Percentiles rank a stretch among this genome's conserved stretches.
Conservation (phyloP, 1,284 basidiomycete species). For the Heterobasidion irregulare region DNA sequence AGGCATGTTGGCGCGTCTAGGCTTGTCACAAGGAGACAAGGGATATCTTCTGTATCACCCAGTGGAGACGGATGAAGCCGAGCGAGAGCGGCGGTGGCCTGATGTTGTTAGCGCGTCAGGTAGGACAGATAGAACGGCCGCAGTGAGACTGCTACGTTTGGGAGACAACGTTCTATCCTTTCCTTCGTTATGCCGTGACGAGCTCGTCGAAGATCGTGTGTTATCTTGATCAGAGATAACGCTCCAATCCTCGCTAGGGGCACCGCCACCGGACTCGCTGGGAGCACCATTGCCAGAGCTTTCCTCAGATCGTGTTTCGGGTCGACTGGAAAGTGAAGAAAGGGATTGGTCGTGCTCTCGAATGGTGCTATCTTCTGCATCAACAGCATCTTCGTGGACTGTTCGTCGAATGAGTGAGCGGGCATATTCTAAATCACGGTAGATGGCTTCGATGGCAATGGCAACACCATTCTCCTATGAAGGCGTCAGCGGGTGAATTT, state of each 20-base stretch:
- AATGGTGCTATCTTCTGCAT: conserved; percentile 38
- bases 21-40: background rate
- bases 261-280: conserved; percentile 25
- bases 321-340: conserved; percentile 20
- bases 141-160: conserved; percentile 54
- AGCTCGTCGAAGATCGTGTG: conserved; percentile 35
- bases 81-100: background rate
- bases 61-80: background rate
- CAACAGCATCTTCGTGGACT: conserved; percentile 25
- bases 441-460: conserved; percentile 86
- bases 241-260: conserved; percentile 75
- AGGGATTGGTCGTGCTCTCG: conserved; percentile 21
- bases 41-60: background rate
- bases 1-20: background rate
- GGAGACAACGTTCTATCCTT: conserved; percentile 24
- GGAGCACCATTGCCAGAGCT: conserved; percentile 29
- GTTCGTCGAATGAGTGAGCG: conserved; percentile 68
- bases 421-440: conserved; percentile 87
- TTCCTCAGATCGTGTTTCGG: conserved; percentile 37
- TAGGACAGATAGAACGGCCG: conserved; percentile 51
- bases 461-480: conserved; percentile 81
- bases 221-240: conserved; percentile 72
- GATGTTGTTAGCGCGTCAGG: conserved; percentile 37
- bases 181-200: conserved; percentile 6
- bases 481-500: conserved; percentile 1